Conservation (phyloP, 2,329 filamentous ascomycete genomes). For the Taxawa tesnikishii region DNA sequence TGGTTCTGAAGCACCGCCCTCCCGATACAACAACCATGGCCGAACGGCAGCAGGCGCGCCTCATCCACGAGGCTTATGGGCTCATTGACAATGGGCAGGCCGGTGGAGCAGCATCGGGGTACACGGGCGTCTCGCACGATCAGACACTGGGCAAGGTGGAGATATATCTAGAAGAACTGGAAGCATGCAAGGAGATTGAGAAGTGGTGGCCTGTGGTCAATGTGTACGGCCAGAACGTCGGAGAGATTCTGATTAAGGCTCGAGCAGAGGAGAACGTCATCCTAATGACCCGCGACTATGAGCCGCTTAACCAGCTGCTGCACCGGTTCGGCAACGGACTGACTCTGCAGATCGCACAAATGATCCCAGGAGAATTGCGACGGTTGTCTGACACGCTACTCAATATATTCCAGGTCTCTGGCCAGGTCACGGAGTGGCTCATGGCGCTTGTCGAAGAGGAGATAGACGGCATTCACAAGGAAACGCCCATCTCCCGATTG, state of each 20-base stretch:
- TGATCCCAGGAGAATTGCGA: slow-evolving; percentile 65
- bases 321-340: slow-evolving; percentile 75
- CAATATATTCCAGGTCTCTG: slow-evolving; percentile 92
- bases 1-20: slow-evolving; percentile 55
- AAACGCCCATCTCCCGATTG: slow-evolving; percentile 54
- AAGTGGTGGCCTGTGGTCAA: slow-evolving; percentile 77
- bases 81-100: slow-evolving; percentile 16
- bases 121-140: slow-evolving; percentile 34
- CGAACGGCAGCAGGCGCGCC: slow-evolving; percentile 25
- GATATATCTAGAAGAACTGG: slow-evolving; percentile 65
- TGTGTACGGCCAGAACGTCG: slow-evolving; percentile 61
- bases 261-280: slow-evolving; percentile 83
- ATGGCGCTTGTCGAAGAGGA: slow-evolving; percentile 91
- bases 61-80: slow-evolving; percentile 25
- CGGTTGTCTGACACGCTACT: slow-evolving; percentile 75
- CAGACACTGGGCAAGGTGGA: slow-evolving; percentile 61
- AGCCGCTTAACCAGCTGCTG: slow-evolving; percentile 67
- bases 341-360: slow-evolving; percentile 71
- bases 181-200: slow-evolving; percentile 65
- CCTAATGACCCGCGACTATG: slow-evolving; percentile 74
- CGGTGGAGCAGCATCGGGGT: slow-evolving; percentile 24
- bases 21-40: slow-evolving; percentile 16
- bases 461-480: slow-evolving; percentile 83
- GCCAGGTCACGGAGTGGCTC: slow-evolving; percentile 75
- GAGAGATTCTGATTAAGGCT: slow-evolving; percentile 73